Evolutionary conservation across 768 basidiomycete species (phyloP).

Genomic region (Boletus rubescentipes): DNA sequence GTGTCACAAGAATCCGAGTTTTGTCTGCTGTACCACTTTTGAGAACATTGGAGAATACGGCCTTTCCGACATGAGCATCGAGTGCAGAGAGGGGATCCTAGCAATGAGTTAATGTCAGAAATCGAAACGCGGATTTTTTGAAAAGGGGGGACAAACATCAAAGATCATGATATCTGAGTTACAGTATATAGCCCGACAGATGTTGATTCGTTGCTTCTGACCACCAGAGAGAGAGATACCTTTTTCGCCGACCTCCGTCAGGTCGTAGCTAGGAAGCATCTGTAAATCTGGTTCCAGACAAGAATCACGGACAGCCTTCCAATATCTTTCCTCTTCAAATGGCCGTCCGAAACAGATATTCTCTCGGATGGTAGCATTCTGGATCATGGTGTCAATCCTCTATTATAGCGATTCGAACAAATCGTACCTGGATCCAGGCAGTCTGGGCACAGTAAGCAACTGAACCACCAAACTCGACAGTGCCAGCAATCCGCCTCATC

Average conservation of each 20-base stretch:
- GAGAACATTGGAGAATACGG: constrained; percentile 83
- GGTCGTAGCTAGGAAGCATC: constrained; percentile 72
- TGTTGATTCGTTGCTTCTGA: constrained; percentile 76
- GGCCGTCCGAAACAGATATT: constrained; percentile 87
- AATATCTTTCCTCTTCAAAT: constrained; percentile 79
- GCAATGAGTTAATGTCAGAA: background rate
- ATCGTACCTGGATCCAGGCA: constrained; percentile 81
- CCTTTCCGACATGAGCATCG: constrained; percentile 89
- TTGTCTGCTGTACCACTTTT: constrained; percentile 60
- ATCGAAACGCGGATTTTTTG: background rate
- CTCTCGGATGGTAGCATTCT: constrained; percentile 84
- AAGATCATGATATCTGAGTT: constrained; percentile 85
- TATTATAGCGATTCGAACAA: background rate
- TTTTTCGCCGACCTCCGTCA: constrained; percentile 84
- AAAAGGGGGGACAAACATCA: constrained; percentile 43
- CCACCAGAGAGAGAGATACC: constrained; percentile 90
- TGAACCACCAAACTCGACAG: constrained; percentile 69
- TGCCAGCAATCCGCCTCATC: constrained; percentile 71
- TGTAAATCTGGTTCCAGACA: constrained; percentile 81
- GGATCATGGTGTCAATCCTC: background rate
- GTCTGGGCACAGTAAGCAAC: constrained; percentile 84
- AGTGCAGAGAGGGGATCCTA: constrained; percentile 87
- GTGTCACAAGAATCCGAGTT: constrained; percentile 88
- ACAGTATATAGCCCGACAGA: constrained; percentile 85
- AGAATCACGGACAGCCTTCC: constrained; percentile 74